Conservation (phyloP, 441 rosid genomes). For the Pelargonium myrrhifolium region DNA sequence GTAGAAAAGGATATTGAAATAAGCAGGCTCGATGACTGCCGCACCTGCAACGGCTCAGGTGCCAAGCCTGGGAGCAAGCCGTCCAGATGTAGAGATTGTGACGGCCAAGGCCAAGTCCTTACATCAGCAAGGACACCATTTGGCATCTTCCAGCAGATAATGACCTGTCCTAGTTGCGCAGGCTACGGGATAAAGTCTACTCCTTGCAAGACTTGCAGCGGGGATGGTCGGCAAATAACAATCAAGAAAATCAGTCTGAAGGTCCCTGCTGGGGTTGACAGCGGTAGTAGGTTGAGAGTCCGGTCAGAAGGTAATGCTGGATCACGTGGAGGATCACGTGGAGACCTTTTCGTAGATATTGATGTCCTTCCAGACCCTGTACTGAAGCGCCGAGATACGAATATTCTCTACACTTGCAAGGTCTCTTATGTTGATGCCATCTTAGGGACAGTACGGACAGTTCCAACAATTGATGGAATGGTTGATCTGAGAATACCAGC, state of each 20-base stretch:
- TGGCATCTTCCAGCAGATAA: conserved; percentile 97
- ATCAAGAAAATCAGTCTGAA: conserved; percentile 81
- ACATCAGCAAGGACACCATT: conserved; percentile 85
- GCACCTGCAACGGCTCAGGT: conserved; percentile 83
- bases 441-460: conserved; percentile 72
- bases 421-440: conserved; percentile 87
- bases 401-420: conserved; percentile 74
- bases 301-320: conserved; percentile 93
- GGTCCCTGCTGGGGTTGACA: conserved; percentile 90
- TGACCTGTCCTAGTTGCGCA: conserved; percentile 69
- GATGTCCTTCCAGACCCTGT: conserved; percentile 79
- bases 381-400: conserved; percentile 75
- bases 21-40: conserved; percentile 73
- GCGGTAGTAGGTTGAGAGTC: conserved; percentile 86
- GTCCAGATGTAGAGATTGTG: conserved; percentile 73
- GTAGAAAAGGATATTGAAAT: conserved; percentile 89
- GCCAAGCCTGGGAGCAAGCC: conserved; percentile 81
- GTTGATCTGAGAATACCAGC: conserved; percentile 88
- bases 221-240: conserved; percentile 81
- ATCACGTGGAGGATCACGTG: conserved; percentile 78
- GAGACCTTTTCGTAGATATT: conserved; percentile 78
- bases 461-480: conserved; percentile 86
- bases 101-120: conserved; percentile 94
- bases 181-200: conserved; percentile 76
- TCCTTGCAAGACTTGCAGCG: conserved; percentile 75